A percentile compares a stretch with the other conserved stretches of the same genome.
These are phyloP conservation scores for Pestalotiopsis sp. DNA, from an alignment of 2,329 filamentous ascomycete genomes.

Conservation along the genomic window DNA sequence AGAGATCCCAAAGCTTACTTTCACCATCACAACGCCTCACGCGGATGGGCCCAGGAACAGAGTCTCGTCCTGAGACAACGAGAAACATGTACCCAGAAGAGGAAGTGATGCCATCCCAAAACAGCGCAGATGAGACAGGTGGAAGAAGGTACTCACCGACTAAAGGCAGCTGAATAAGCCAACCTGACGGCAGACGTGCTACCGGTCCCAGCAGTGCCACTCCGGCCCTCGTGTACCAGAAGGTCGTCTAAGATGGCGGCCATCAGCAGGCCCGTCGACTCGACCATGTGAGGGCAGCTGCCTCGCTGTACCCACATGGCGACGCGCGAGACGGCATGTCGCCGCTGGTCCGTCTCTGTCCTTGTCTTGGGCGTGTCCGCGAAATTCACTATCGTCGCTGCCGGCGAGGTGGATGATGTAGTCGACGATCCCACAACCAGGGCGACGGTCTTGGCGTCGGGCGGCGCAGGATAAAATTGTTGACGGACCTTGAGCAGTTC, in stretches of 20 bases:
- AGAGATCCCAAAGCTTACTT: too few relatives aligned
- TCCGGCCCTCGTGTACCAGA: slow-evolving; percentile 25
- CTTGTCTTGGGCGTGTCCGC: not conserved
- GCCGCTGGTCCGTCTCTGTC: slow-evolving; percentile 26
- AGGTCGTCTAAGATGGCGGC: slow-evolving; percentile 70
- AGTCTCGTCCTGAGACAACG: not conserved
- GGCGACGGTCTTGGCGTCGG: slow-evolving; percentile 4
- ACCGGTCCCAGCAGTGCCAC: slow-evolving; percentile 24
- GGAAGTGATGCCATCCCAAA: slow-evolving; percentile 8
- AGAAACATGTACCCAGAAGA: slow-evolving; percentile 1
- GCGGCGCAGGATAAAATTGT: slow-evolving; percentile 59
- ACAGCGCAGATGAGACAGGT: not conserved
- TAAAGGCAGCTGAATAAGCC: slow-evolving; percentile 75
- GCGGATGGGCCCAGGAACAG: not conserved
- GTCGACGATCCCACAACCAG: slow-evolving; percentile 10
- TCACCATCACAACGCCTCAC: not conserved
- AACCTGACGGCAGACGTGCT: slow-evolving; percentile 65
- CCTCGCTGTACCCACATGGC: slow-evolving; percentile 74
- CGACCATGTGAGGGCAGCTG: slow-evolving; percentile 76
- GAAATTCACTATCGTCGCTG: not conserved
- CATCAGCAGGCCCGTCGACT: slow-evolving; percentile 75
- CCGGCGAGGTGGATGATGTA: not conserved
- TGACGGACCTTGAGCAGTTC: slow-evolving; percentile 69
- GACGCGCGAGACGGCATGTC: slow-evolving; percentile 59
- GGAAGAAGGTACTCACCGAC: slow-evolving; percentile 57